A percentile compares a stretch with the other conserved stretches of the same genome.
Evolutionary conservation across 1,139 yeast genomes (phyloP).

Genomic region (Blastobotrys illinoisensis): DNA sequence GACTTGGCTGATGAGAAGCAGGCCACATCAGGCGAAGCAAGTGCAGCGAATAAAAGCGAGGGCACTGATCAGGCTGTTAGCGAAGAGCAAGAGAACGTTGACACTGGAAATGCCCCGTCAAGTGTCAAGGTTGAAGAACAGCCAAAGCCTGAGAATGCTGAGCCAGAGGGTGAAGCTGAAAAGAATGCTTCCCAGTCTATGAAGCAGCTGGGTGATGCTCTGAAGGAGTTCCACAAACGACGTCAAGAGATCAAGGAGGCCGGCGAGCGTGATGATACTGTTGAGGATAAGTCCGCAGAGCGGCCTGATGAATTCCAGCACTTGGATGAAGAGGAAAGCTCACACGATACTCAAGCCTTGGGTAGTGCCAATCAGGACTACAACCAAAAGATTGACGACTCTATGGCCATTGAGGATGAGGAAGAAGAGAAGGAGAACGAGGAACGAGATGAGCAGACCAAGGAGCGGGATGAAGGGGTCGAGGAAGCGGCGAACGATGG

Average conservation of each 20-base stretch:
- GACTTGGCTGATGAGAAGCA: constrained; percentile 34
- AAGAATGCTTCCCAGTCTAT: constrained; percentile 75
- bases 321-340: constrained; percentile 68
- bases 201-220: constrained; percentile 82
- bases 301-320: constrained; percentile 90
- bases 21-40: constrained; percentile 56
- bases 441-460: constrained; percentile 6
- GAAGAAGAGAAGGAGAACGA: constrained; percentile 27
- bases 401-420: constrained; percentile 69
- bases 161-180: constrained; percentile 55
- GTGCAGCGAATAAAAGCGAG: constrained; percentile 64
- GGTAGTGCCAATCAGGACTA: constrained; percentile 87
- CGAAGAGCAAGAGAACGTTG: constrained; percentile 47
- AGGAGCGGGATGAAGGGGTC: constrained; percentile 10
- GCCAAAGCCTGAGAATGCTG: constrained; percentile 21
- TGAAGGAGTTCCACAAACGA: constrained; percentile 88
- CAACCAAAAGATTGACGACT: constrained; percentile 70
- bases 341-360: constrained; percentile 77
- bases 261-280: constrained; percentile 36
- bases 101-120: constrained; percentile 22
- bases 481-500: constrained; percentile 1
- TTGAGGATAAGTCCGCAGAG: constrained; percentile 49
- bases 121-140: constrained; percentile 21
- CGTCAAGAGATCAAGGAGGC: constrained; percentile 68
- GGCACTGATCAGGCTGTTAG: constrained; percentile 69